Conservation (phyloP, 495 filamentous ascomycete genomes). For the Letharia columbiana region DNA sequence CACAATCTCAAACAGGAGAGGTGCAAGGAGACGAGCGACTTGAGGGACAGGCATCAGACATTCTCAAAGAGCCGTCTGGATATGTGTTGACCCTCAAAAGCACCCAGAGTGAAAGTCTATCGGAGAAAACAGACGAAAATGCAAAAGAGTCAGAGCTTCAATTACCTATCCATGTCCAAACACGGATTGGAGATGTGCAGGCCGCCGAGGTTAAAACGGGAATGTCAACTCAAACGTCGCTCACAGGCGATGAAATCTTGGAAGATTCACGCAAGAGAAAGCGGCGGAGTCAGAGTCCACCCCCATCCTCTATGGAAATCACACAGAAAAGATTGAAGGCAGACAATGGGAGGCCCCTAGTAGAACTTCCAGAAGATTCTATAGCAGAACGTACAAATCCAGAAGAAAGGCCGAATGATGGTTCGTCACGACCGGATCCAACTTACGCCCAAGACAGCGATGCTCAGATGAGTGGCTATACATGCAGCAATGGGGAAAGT, state of each 20-base stretch:
- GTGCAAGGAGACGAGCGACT: neutral
- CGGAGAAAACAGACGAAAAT: neutral
- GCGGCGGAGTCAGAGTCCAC: slow-evolving; percentile 61
- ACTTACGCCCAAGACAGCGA: neutral
- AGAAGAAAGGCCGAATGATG: slow-evolving; percentile 28
- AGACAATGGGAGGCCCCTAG: slow-evolving; percentile 27
- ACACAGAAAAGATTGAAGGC: slow-evolving; percentile 41
- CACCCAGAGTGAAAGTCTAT: neutral
- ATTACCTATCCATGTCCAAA: slow-evolving; percentile 9
- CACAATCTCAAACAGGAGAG: neutral
- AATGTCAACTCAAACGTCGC: slow-evolving; percentile 14
- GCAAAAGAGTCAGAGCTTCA: slow-evolving; percentile 10
- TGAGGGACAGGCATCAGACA: neutral
- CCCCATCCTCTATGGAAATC: slow-evolving; percentile 40
- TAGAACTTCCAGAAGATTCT: slow-evolving; percentile 30
- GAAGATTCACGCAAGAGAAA: slow-evolving; percentile 66
- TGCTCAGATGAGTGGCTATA: slow-evolving; percentile 7
- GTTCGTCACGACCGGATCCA: neutral
- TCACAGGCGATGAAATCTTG: slow-evolving; percentile 30
- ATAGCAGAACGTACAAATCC: neutral
- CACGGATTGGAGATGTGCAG: slow-evolving; percentile 16
- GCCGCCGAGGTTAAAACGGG: slow-evolving; percentile 30
- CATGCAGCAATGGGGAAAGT: neutral
- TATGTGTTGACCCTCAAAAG: neutral
- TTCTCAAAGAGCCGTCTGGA: neutral